These are phyloP conservation scores for Serpula lacrymans DNA, from an alignment of 768 basidiomycete species.

Conservation along the genomic window DNA sequence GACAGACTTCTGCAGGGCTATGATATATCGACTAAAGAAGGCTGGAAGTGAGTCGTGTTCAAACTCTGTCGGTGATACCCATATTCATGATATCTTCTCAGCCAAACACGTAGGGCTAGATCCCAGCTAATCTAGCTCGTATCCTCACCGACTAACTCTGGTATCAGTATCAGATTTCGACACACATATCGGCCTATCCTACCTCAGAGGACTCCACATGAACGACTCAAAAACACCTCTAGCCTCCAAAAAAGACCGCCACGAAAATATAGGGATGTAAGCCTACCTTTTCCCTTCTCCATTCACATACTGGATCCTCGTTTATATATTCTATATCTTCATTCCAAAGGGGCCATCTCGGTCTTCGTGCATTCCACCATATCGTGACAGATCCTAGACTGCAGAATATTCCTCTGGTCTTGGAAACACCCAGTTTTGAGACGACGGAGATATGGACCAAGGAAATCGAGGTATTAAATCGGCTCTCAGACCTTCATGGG, in stretches of 20 bases:
- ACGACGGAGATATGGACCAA: constrained; percentile 64
- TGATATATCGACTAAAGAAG: constrained; percentile 69
- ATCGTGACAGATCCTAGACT: constrained; percentile 68
- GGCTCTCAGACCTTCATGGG: constrained; percentile 26
- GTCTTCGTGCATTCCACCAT: constrained; percentile 57
- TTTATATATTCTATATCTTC: background rate
- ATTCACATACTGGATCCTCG: background rate
- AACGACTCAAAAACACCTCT: constrained; percentile 76
- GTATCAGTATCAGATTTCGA: constrained; percentile 61
- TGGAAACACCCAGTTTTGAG: constrained; percentile 79
- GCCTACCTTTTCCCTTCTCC: constrained; percentile 22
- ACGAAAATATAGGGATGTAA: constrained; percentile 82
- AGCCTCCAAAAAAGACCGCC: constrained; percentile 69
- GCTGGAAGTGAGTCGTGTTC: constrained; percentile 58
- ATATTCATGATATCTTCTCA: constrained; percentile 7
- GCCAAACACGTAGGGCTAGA: constrained; percentile 24
- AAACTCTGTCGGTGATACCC: background rate
- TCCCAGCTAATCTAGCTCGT: background rate
- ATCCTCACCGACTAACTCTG: background rate
- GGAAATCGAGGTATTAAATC: constrained; percentile 65
- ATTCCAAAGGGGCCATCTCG: constrained; percentile 58
- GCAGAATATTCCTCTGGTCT: constrained; percentile 69
- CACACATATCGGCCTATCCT: constrained; percentile 61
- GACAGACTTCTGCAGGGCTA: constrained; percentile 52
- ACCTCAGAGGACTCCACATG: constrained; percentile 80